Evolutionary conservation across 2,329 filamentous ascomycete genomes (phyloP).

Genomic region (Botrytis hyacinthi): DNA sequence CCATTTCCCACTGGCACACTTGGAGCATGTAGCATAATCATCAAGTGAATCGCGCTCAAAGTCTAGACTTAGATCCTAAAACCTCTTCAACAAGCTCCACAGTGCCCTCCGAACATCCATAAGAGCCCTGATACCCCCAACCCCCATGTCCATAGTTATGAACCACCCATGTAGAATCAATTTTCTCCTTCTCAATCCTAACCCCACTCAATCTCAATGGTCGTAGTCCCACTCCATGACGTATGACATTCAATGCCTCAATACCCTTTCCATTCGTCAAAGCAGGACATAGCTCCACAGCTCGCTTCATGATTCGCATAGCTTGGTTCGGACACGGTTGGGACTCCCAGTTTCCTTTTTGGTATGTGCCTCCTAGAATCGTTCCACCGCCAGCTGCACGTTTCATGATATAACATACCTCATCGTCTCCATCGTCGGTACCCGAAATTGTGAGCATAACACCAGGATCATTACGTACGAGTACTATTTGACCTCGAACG

Average conservation of each 20-base stretch:
- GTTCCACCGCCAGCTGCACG: constrained; percentile 65
- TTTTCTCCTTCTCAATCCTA: constrained; percentile 60
- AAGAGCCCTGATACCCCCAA: constrained; percentile 62
- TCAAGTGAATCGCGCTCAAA: constrained; percentile 20
- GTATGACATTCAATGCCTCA: constrained; percentile 60
- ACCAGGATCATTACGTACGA: constrained; percentile 63
- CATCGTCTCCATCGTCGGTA: constrained; percentile 62
- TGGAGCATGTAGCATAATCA: not conserved
- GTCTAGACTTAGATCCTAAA: constrained; percentile 26
- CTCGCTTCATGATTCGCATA: constrained; percentile 64
- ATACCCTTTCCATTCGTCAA: constrained; percentile 58
- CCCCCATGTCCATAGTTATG: constrained; percentile 63
- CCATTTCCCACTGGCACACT: not conserved
- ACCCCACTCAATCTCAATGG: constrained; percentile 61
- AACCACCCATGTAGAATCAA: constrained; percentile 54
- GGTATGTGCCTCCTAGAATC: constrained; percentile 65
- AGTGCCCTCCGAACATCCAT: constrained; percentile 67
- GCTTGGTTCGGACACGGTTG: constrained; percentile 62
- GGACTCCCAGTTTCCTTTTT: constrained; percentile 62
- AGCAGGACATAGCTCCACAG: constrained; percentile 54
- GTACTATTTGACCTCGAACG: constrained; percentile 72
- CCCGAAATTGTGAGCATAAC: constrained; percentile 60
- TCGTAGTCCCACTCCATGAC: constrained; percentile 65
- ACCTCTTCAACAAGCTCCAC: constrained; percentile 63
- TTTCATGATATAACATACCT: constrained; percentile 66